Evolutionary conservation across 1,139 yeast species (phyloP).

Genomic region (Taphrina betulina): DNA sequence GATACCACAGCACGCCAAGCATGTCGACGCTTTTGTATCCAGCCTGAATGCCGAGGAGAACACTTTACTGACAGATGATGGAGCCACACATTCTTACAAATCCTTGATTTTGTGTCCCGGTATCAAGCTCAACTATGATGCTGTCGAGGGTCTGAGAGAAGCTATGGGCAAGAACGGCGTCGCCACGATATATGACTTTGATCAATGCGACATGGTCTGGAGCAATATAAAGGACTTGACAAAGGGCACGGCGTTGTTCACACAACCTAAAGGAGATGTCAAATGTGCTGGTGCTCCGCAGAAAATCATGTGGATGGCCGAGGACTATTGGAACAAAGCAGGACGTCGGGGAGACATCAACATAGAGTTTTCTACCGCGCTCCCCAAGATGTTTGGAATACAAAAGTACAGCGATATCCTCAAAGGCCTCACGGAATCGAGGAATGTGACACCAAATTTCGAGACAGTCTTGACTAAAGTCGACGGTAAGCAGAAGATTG

Average conservation of each 20-base stretch:
- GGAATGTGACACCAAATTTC: constrained; percentile 27
- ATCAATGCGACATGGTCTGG: constrained; percentile 21
- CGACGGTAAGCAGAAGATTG: constrained; percentile 26
- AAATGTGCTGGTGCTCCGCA: constrained; percentile 36
- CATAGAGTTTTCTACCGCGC: constrained; percentile 31
- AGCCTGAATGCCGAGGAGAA: constrained; percentile 20
- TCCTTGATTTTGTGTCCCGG: constrained; percentile 33
- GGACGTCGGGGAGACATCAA: constrained; percentile 28
- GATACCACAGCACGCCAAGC: constrained; percentile 25
- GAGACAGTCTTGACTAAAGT: constrained; percentile 31
- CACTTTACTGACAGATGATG: constrained; percentile 20
- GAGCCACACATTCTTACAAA: constrained; percentile 27
- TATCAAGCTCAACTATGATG: constrained; percentile 23
- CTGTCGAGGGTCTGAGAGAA: constrained; percentile 30
- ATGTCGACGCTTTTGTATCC: constrained; percentile 19
- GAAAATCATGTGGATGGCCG: constrained; percentile 35
- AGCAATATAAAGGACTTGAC: constrained; percentile 17
- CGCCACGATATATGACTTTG: constrained; percentile 28
- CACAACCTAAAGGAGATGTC: constrained; percentile 32
- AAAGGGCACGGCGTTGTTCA: constrained; percentile 32
- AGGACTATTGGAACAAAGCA: constrained; percentile 32
- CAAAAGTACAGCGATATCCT: constrained; percentile 33
- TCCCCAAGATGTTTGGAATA: constrained; percentile 34
- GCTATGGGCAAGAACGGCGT: constrained; percentile 33
- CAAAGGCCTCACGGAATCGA: constrained; percentile 13